These are phyloP conservation scores for Mrakia frigida DNA, from an alignment of 768 basidiomycete species.

Conservation along the genomic window DNA sequence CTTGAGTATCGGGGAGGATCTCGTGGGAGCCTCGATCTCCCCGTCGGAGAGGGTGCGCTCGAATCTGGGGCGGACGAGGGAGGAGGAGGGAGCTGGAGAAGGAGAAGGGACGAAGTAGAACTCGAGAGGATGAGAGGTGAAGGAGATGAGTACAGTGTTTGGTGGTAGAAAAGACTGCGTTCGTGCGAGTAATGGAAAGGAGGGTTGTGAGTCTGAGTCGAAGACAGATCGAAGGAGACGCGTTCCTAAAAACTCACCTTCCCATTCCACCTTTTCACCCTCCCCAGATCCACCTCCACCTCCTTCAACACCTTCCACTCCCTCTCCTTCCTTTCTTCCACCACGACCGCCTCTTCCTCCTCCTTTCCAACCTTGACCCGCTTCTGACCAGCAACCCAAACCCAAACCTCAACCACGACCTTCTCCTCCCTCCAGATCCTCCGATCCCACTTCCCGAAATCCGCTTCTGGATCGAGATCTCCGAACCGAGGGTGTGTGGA, in stretches of 20 bases:
- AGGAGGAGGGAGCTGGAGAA: conserved; percentile 51
- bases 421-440: conserved; percentile 51
- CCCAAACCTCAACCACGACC: conserved; percentile 49
- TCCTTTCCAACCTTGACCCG: conserved; percentile 27
- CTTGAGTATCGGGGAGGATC: conserved; percentile 29
- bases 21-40: conserved; percentile 4
- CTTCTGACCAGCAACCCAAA: conserved; percentile 35
- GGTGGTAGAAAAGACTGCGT: conserved; percentile 55
- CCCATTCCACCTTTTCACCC: conserved; percentile 57
- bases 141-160: conserved; percentile 61
- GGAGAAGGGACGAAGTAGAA: conserved; percentile 7
- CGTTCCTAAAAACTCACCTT: conserved; percentile 54
- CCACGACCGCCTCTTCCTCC: conserved; percentile 49
- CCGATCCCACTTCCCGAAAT: conserved; percentile 57
- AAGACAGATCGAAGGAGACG: conserved; percentile 24
- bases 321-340: conserved; percentile 49
- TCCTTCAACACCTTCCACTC: conserved; percentile 63
- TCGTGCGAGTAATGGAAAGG: conserved; percentile 24
- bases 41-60: conserved; percentile 14
- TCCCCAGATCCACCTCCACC: conserved; percentile 60
- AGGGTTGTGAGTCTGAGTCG: no score
- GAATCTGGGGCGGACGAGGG: conserved; percentile 39
- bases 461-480: conserved; percentile 54
- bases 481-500: conserved; percentile 77
- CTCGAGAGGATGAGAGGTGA: conserved; percentile 46